A percentile compares a stretch with the other conserved stretches of the same genome.
These are phyloP conservation scores for Aspergillus vadensis DNA, from an alignment of 2,329 filamentous ascomycete genomes.

Conservation along the genomic window DNA sequence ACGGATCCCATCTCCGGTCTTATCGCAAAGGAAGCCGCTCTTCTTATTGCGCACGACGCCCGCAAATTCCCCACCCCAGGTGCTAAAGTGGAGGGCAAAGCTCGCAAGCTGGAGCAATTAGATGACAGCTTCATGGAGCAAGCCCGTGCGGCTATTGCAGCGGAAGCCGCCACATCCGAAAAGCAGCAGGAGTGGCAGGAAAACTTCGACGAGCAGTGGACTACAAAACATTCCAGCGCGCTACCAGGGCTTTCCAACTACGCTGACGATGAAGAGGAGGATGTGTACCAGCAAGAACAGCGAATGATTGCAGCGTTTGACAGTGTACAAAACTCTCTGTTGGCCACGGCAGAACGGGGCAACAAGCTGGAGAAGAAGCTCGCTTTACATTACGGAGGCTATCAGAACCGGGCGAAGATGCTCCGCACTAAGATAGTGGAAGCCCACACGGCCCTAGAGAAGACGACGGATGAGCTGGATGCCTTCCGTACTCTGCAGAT, in stretches of 20 bases:
- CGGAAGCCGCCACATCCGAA: conserved; percentile 61
- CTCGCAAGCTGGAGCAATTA: conserved; percentile 63
- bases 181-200: conserved; percentile 53
- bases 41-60: conserved; percentile 81
- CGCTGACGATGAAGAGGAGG: conserved; percentile 72
- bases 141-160: conserved; percentile 74
- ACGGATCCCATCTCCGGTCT: conserved; percentile 66
- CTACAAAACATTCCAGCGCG: conserved; percentile 49
- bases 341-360: conserved; percentile 73
- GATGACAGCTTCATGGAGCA: conserved; percentile 72
- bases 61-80: conserved; percentile 71
- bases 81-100: conserved; percentile 63
- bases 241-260: conserved; percentile 82
- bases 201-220: conserved; percentile 56
- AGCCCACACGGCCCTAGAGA: conserved; percentile 72
- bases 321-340: conserved; percentile 71
- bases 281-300: conserved; percentile 57
- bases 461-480: conserved; percentile 70
- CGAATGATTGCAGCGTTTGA: conserved; percentile 73
- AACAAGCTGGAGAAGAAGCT: conserved; percentile 94
- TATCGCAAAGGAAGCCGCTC: conserved; percentile 75
- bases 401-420: conserved; percentile 80
- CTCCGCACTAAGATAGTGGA: conserved; percentile 77
- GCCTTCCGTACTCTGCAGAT: conserved; percentile 75
- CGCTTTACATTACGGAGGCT: conserved; percentile 82